A percentile compares a stretch with the other conserved stretches of the same genome.
Evolutionary conservation across 805 yeast genomes (phyloP).

Genomic region (Clavispora asparagi): DNA sequence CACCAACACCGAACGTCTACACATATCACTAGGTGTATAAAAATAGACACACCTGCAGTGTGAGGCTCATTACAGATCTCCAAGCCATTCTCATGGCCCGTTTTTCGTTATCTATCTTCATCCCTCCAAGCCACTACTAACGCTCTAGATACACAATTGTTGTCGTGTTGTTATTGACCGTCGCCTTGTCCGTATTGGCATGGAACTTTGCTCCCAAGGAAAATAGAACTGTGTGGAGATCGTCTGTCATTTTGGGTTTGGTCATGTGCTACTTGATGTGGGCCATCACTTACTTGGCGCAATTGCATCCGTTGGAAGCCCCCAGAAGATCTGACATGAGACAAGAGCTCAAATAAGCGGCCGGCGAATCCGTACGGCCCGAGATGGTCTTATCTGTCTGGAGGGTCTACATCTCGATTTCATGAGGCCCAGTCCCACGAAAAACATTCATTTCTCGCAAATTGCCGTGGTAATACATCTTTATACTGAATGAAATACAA

Average conservation of each 20-base stretch:
- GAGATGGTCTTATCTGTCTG: not conserved
- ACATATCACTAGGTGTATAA: too few relatives aligned
- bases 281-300: conserved; percentile 88
- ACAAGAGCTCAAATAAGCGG: conserved; percentile 47
- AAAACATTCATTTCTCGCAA: not conserved
- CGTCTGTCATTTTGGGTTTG: conserved; percentile 54
- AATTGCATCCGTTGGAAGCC: conserved; percentile 84
- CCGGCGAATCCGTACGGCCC: not conserved
- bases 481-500: not conserved
- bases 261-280: conserved; percentile 83
- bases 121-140: conserved; percentile 1
- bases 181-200: conserved; percentile 54
- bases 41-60: too few relatives aligned
- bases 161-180: conserved; percentile 54
- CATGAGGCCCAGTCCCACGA: not conserved
- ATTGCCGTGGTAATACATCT: not conserved
- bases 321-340: conserved; percentile 89
- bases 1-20: not conserved
- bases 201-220: conserved; percentile 87
- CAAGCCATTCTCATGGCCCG: too few relatives aligned
- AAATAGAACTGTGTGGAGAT: conserved; percentile 46
- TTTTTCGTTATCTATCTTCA: not conserved
- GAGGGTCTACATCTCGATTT: not conserved
- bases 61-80: too few relatives aligned
- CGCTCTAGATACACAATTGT: conserved; percentile 64